Percentiles rank a stretch among this genome's conserved stretches.
phyloP scores from a whole-genome alignment of 176 grass and related monocot species.

The Carex kokanica region DNA sequence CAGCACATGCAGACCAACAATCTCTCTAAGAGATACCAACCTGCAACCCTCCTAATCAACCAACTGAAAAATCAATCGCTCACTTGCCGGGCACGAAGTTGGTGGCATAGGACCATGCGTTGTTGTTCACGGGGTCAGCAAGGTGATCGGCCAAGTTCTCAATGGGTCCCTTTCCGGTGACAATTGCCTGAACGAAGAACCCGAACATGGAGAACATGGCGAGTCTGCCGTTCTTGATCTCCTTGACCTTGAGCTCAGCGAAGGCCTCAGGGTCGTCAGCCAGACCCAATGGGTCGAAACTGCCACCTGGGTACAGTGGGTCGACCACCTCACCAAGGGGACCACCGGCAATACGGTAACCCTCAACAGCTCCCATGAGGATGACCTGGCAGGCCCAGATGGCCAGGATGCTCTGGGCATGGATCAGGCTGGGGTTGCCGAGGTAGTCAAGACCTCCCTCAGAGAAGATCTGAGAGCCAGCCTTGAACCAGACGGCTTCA shows the following conservation, averaged over 20 bases:
- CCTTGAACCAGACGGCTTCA: conserved; percentile 29
- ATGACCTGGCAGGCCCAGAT: conserved; percentile 75
- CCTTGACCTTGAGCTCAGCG: conserved; percentile 68
- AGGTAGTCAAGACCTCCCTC: conserved; percentile 45
- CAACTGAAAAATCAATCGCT: neutral
- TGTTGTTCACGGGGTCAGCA: conserved; percentile 72
- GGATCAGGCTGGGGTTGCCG: conserved; percentile 78
- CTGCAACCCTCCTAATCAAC: neutral
- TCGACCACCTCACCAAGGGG: conserved; percentile 63
- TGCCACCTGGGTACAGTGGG: conserved; percentile 66
- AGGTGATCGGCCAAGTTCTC: conserved; percentile 86
- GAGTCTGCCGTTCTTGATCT: conserved; percentile 39
- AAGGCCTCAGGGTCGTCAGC: conserved; percentile 68
- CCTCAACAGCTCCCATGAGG: conserved; percentile 86
- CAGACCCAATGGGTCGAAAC: conserved; percentile 67
- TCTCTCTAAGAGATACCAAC: neutral
- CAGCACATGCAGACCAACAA: neutral
- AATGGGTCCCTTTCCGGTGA: conserved; percentile 70
- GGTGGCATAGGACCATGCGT: conserved; percentile 76
- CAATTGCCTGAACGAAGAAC: conserved; percentile 78
- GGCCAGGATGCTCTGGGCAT: conserved; percentile 79
- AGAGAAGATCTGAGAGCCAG: conserved; percentile 30
- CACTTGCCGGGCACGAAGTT: conserved; percentile 81
- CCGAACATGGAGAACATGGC: conserved; percentile 80
- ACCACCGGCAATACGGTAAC: conserved; percentile 57